Percentiles rank a stretch among this genome's conserved stretches.
Conservation (phyloP, 164 flowering plant genomes). For the Umbilicus rupestris region DNA sequence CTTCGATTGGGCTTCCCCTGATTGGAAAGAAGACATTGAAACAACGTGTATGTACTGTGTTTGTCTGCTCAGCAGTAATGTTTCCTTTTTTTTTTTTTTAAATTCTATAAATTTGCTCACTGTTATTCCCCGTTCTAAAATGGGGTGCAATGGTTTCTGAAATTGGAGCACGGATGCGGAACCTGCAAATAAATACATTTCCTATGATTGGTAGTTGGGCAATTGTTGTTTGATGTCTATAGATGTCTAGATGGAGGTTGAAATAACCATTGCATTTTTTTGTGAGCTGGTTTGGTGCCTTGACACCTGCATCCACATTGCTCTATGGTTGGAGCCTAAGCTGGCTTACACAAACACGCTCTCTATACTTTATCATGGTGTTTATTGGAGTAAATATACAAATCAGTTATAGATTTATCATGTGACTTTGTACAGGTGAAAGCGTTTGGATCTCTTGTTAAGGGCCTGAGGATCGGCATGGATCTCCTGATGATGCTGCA, state of each 20-base stretch:
- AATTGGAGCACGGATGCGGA: too few relatives aligned
- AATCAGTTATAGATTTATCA: neutral
- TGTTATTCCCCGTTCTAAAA: neutral
- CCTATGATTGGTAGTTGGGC: too few relatives aligned
- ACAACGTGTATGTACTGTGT: constrained; percentile 45
- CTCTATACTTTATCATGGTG: neutral
- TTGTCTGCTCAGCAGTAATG: neutral
- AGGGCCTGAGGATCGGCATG: constrained; percentile 61
- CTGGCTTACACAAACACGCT: too few relatives aligned
- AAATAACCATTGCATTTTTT: too few relatives aligned
- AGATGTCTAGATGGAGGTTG: too few relatives aligned
- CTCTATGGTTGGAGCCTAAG: too few relatives aligned
- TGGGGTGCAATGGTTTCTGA: neutral
- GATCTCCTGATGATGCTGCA: constrained; percentile 46
- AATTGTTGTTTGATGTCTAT: too few relatives aligned
- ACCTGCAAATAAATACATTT: too few relatives aligned
- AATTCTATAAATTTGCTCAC: neutral
- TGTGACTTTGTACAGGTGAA: constrained; percentile 43
- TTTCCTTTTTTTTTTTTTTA: neutral
- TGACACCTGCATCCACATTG: too few relatives aligned
- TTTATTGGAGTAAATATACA: neutral
- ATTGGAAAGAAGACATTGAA: constrained; percentile 67
- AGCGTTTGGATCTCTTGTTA: constrained; percentile 70
- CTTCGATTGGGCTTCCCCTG: constrained; percentile 45
- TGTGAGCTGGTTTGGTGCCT: too few relatives aligned